These are phyloP conservation scores for Babjeviella inositovora DNA, from an alignment of 805 yeast species.

Conservation along the genomic window DNA sequence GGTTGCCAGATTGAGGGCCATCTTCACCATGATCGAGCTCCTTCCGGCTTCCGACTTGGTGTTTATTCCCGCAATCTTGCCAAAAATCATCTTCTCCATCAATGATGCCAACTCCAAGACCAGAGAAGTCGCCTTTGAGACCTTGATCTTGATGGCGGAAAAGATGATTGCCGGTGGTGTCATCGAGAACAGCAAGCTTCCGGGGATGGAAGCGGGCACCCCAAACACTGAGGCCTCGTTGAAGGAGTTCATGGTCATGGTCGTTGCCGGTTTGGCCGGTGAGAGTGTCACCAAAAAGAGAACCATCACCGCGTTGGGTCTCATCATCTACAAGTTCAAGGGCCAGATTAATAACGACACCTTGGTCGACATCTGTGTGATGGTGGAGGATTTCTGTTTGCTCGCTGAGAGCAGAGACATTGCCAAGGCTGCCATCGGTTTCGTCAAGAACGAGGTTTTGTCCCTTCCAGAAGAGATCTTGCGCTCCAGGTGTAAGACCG, in stretches of 20 bases:
- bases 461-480: constrained; percentile 70
- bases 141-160: constrained; percentile 67
- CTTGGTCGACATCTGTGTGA: constrained; percentile 62
- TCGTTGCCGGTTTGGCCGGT: constrained; percentile 93
- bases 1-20: constrained; percentile 60
- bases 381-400: constrained; percentile 79
- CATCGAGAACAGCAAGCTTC: constrained; percentile 46
- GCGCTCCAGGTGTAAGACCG: constrained; percentile 42
- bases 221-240: constrained; percentile 57
- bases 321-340: constrained; percentile 77
- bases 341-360: constrained; percentile 41
- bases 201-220: constrained; percentile 46
- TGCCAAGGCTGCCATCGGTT: constrained; percentile 88
- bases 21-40: constrained; percentile 39
- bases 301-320: constrained; percentile 79
- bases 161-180: constrained; percentile 57
- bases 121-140: constrained; percentile 62
- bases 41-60: constrained; percentile 51
- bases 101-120: constrained; percentile 90
- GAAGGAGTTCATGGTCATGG: constrained; percentile 79
- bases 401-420: constrained; percentile 87
- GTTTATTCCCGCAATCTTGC: constrained; percentile 68
- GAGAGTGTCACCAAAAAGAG: constrained; percentile 80
- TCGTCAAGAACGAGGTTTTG: constrained; percentile 77
- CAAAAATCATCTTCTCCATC: constrained; percentile 82